Evolutionary conservation across 2,329 filamentous ascomycete species (phyloP).

Genomic region (Tympanopsis confertula): DNA sequence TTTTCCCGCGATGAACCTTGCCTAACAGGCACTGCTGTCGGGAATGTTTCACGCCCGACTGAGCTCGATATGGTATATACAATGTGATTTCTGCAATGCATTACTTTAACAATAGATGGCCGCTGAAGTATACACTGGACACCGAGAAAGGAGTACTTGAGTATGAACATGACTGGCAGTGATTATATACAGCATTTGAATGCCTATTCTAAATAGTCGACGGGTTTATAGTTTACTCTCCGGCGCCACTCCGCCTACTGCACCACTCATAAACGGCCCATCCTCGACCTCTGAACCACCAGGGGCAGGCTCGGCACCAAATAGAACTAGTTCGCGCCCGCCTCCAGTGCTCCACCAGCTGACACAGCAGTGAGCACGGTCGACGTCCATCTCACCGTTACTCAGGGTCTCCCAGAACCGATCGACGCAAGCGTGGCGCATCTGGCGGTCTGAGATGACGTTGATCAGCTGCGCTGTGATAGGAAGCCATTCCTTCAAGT

Average conservation of each 20-base stretch:
- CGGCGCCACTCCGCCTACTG: background rate
- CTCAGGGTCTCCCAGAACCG: constrained; percentile 56
- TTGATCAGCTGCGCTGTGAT: constrained; percentile 48
- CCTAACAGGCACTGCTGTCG: too few species aligned
- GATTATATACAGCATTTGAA: too few species aligned
- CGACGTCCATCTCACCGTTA: constrained; percentile 61
- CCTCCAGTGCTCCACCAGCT: constrained; percentile 54
- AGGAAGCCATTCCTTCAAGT: constrained; percentile 56
- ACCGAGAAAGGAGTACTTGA: too few species aligned
- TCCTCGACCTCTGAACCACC: too few species aligned
- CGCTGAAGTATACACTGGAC: too few species aligned
- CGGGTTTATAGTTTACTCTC: background rate
- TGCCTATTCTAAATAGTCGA: background rate
- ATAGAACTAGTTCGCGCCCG: constrained; percentile 13
- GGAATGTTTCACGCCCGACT: too few species aligned
- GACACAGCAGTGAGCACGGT: constrained; percentile 52
- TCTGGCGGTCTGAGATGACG: constrained; percentile 35
- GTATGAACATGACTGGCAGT: too few species aligned
- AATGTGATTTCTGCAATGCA: too few species aligned
- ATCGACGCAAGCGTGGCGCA: constrained; percentile 44
- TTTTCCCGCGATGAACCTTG: too few species aligned
- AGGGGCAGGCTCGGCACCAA: constrained; percentile 5
- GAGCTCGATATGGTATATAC: too few species aligned
- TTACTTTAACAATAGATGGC: too few species aligned
- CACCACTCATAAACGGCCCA: background rate